Conservation (phyloP, 2,329 filamentous ascomycete species). For the Pseudocercospora fuligena region DNA sequence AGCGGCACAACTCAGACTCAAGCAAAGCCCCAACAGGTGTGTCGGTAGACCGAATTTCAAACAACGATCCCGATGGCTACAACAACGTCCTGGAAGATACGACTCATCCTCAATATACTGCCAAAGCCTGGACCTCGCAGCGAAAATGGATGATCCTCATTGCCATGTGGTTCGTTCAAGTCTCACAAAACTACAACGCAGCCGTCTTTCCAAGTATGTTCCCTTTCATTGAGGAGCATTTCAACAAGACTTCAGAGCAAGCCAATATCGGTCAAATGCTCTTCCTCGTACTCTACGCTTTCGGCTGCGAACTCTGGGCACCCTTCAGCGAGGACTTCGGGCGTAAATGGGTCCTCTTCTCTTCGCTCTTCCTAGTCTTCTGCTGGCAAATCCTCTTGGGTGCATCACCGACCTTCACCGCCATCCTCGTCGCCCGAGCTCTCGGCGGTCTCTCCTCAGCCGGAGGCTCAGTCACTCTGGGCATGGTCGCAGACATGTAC, state of each 20-base stretch:
- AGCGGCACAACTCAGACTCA: background rate
- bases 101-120: conserved; percentile 33
- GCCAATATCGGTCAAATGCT: conserved; percentile 76
- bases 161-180: conserved; percentile 59
- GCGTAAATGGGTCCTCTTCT: conserved; percentile 74
- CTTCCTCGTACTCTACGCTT: conserved; percentile 79
- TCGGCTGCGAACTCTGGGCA: conserved; percentile 87
- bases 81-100: conserved; percentile 1
- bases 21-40: background rate
- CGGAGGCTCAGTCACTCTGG: conserved; percentile 67
- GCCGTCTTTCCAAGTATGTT: conserved; percentile 64
- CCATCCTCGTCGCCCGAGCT: conserved; percentile 50
- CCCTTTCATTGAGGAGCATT: conserved; percentile 62
- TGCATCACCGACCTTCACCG: conserved; percentile 48
- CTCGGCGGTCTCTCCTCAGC: conserved; percentile 60
- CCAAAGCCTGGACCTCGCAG: conserved; percentile 44
- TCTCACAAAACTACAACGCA: conserved; percentile 62
- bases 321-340: conserved; percentile 86
- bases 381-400: conserved; percentile 70
- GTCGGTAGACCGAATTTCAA: background rate
- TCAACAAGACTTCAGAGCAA: conserved; percentile 68
- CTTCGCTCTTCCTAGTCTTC: conserved; percentile 75
- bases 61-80: background rate
- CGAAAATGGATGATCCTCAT: conserved; percentile 59
- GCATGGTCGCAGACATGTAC: conserved; percentile 69